Percentiles rank a stretch among this genome's conserved stretches.
Evolutionary conservation across 257 asterid genomes (phyloP).

Genomic region (Eustoma russellianum): DNA sequence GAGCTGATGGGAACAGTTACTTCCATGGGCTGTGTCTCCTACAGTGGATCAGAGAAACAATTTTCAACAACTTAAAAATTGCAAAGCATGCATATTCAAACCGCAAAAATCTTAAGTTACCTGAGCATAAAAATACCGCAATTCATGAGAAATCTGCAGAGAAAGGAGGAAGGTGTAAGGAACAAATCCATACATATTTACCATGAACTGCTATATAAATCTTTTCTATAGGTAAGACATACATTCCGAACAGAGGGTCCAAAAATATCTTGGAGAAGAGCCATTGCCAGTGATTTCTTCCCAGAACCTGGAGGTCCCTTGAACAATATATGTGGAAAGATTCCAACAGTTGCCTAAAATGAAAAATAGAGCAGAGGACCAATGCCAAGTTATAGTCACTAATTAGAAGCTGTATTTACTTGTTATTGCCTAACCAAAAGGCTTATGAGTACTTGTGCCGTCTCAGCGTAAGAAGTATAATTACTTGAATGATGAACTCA

Average conservation of each 20-base stretch:
- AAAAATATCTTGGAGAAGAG: conserved; percentile 58
- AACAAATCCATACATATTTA: neutral
- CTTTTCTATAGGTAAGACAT: conserved; percentile 10
- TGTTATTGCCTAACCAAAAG: neutral
- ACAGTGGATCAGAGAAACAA: conserved; percentile 6
- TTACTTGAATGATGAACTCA: neutral
- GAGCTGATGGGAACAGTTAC: conserved; percentile 58
- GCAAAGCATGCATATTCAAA: no score
- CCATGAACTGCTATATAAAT: neutral
- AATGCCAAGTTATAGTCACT: neutral
- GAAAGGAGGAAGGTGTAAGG: conserved; percentile 1
- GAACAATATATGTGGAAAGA: conserved; percentile 51
- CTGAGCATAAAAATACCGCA: conserved; percentile 52
- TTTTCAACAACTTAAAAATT: neutral
- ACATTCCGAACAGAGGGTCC: conserved; percentile 65
- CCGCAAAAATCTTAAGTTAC: conserved; percentile 21
- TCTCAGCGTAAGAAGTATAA: no score
- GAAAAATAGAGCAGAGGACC: neutral
- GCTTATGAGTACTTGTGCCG: no score
- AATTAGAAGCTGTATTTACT: neutral
- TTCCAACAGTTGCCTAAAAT: conserved; percentile 38
- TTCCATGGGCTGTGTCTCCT: conserved; percentile 65
- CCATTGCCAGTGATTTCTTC: conserved; percentile 60
- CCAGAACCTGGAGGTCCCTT: conserved; percentile 81
- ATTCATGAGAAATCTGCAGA: conserved; percentile 66